Base-by-base conservation (phyloP, 257 asterid species). In the Ophiorrhiza pumila region DNA sequence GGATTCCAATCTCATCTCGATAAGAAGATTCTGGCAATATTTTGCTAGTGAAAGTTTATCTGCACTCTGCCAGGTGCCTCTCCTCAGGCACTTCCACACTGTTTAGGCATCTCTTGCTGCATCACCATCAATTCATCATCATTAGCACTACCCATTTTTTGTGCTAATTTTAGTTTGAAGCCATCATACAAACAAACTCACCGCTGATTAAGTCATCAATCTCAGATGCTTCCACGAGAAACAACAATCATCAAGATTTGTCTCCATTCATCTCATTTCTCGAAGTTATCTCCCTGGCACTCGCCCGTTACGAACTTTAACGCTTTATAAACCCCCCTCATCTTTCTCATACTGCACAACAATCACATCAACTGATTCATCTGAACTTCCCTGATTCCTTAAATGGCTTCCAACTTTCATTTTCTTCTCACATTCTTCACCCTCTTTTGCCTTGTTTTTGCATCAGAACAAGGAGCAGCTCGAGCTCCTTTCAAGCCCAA, bases 401-500 rank as follows among this genome's bases (percentile, higher is more conserved):
- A 0, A 43, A 73, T 73, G 77, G 77, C 77, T 27, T 65, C 77
- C 66, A 65, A 39, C 32, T 57, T 46, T 14, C 22, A 27, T 50
- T 45, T 71, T 13, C 39, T 73, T 29, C 77, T 65, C 55, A 2
- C 66, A 14, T 27, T 55, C 57, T 25, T 14, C 12, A 12, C 69
- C 25, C 56, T 73, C 11, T 43, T 65, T 49, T 50, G 47, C 29
- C 57, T 74, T 63, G 37, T 53, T 43, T 41, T 65, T 22, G 12
- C 66, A 17, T n/a, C 72, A 35, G 63, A 50, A 61, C 31, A 69
- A 2, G 68, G 43, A 23, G 46, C 22, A 49, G 47, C 35, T 49
- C 72, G 18, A 68, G 47, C 49, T 37, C 35, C 82, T 72, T 77
- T 64, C 52, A 81, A 60, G 41, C 85, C 90, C 17, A 41, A 49